Evolutionary conservation across 2,329 filamentous ascomycete species (phyloP), one percentile per base, ranked within the genome.

Genomic region (Fusarium cyanostomum): DNA sequence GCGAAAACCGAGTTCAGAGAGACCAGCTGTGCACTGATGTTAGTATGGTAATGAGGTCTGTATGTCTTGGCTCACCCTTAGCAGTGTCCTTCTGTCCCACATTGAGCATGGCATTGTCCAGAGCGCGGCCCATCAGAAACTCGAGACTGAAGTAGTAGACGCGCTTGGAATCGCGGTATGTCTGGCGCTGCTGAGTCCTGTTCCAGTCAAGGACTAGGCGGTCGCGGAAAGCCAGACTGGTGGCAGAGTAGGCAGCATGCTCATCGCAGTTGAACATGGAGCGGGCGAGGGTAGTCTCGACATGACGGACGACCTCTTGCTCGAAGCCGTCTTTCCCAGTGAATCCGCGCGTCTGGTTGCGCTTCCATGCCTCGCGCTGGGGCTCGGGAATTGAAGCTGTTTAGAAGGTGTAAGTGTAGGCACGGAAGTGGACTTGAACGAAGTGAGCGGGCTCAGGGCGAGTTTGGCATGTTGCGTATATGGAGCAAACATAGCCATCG

Each of bases 231-330:
- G 95, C 94, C 72, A 99, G 81, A 66, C 92, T 92, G 38, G 94
- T 92, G 66, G 94, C 95, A 8, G 91, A 88, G 78, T 99, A 99
- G 28, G 94, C 93, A 50, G 95, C 95, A 52, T 86, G 85, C 79
- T 99, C 95, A 81, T 99, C 94, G 79, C 95, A 99, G 79, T 99
- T 99, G 86, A 94, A 98, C 77, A 99, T 87, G 73, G 94, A 97
- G 60, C 95, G 92, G 62, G 95, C 95, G 61, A 99, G 85, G 4
- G 94, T 97, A 4, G 95, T 98, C 80, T 99, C 95, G 73, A 99
- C 92, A 82, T 99, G 95, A 67, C 90, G 89, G 65, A 99, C 92
- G 55, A 96, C 85, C 74, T 97, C 94, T 75, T 82, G 87, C 82
- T 95, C 83, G 73, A 98, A 97, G 56, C 92, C 90, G 15, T 96